Base-by-base conservation (phyloP, 2,329 filamentous ascomycete genomes). In the Aurifilum marmelostoma region DNA sequence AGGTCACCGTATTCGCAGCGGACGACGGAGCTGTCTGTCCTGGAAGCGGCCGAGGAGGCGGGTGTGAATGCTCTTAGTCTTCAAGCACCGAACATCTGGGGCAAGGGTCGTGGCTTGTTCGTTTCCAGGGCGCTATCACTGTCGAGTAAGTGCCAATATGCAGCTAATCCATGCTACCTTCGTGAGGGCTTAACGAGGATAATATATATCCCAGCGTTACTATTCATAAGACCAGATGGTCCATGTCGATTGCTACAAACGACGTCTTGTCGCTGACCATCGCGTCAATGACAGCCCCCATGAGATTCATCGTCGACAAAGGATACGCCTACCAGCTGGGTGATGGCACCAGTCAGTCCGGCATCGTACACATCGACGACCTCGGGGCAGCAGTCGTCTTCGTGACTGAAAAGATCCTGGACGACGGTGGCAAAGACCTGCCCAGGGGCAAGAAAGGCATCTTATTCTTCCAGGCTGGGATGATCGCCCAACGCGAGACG, bases 381-480 rank as follows among this genome's bases (percentile, higher is more conserved):
- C 67, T 69, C 12, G 64, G 59, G 4, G n/a, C 5, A 27, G 11
- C 67, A 8, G 50, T 58, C 18, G 39, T 37, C 52, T 21, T 66
- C 4, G 11, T 69, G 7, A 47, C 18, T 8, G 59, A 59, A 37
- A 41, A 52, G 59, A 27, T 67, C 4, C 16, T 69, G 12, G 59
- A 61, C 21, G 50, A 39, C 50, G 58, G 24, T 27, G 67, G 47
- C 24, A 65, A 67, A 24, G 50, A 9, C 64, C 9, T 69, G 1
- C 67, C 67, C 8, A 52, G 63, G 18, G 67, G 74, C 72, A 82
- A 72, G 71, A 76, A 75, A 63, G 82, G 77, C 74, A 80, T 83
- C 82, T 91, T 86, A 81, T 91, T 87, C 63, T 80, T 79, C 80
- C 91, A 91, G 72, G 91, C 88, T 74, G 66, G 66, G 21, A 41